Percentiles rank a stretch among this genome's conserved stretches.
Evolutionary conservation across 192 early-diverging fungal species (phyloP).

Genomic region (Gryganskiella cystojenkinii): DNA sequence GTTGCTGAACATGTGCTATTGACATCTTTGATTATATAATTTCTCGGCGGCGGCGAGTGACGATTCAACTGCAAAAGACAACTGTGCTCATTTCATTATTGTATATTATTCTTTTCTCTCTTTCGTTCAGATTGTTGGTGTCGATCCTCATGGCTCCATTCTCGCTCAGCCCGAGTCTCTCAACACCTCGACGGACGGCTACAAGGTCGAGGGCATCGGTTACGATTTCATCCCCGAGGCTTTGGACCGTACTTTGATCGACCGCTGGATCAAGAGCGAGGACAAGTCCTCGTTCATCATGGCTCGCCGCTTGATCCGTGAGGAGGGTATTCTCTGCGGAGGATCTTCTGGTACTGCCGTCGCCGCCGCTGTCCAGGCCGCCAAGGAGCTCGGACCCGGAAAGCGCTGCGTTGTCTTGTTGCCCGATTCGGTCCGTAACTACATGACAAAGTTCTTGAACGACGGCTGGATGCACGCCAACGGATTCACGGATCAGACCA

Average conservation of each 20-base stretch:
- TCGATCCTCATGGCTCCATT: conserved; percentile 96
- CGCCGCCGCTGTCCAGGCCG: conserved; percentile 85
- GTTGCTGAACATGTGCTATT: too few species aligned
- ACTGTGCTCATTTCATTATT: not conserved
- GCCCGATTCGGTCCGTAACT: conserved; percentile 98
- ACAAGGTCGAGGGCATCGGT: conserved; percentile 99
- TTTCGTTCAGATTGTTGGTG: conserved; percentile 80
- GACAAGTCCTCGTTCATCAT: conserved; percentile 97
- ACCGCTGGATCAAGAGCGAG: conserved; percentile 96
- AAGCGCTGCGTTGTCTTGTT: conserved; percentile 95
- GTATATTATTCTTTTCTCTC: not conserved
- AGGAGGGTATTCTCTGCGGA: conserved; percentile 97
- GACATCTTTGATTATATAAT: too few species aligned
- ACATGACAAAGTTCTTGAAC: conserved; percentile 99
- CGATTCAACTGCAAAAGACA: not conserved
- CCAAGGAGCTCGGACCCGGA: conserved; percentile 85
- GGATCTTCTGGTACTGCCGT: conserved; percentile 96
- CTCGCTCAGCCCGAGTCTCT: conserved; percentile 82
- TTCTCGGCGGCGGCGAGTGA: too few species aligned
- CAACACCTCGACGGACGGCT: conserved; percentile 56
- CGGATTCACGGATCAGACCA: conserved; percentile 88
- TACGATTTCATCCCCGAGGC: conserved; percentile 99
- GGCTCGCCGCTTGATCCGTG: conserved; percentile 94
- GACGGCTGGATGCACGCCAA: conserved; percentile 96
- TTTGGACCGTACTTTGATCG: conserved; percentile 85